A percentile compares a stretch with the other conserved stretches of the same genome.
Conservation (phyloP, 78 protist species). For the Dictyostelium citrinum region DNA sequence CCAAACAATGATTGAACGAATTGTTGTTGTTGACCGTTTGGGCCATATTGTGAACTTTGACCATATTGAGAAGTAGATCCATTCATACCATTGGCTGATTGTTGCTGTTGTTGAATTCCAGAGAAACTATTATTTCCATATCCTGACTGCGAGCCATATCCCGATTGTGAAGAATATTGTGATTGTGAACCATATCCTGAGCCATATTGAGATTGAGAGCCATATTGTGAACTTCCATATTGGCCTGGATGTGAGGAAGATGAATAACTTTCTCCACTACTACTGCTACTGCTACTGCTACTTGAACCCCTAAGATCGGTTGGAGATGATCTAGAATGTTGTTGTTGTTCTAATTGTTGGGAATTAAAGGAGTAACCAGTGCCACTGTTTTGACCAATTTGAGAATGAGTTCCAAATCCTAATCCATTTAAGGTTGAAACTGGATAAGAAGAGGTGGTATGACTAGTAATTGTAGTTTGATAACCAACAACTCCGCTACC, state of each 20-base stretch:
- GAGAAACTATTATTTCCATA: slow-evolving; percentile 2
- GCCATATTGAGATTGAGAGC: background rate
- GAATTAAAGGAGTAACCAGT: background rate
- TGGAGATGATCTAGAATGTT: background rate
- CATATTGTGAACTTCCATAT: background rate
- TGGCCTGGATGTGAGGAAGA: background rate
- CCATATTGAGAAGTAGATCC: background rate
- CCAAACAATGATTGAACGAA: slow-evolving; percentile 13
- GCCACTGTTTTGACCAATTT: background rate
- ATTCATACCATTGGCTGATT: background rate
- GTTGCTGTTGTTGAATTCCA: background rate
- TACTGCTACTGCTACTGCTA: background rate
- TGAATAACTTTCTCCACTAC: background rate
- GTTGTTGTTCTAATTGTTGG: background rate
- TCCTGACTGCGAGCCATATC: background rate
- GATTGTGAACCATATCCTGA: background rate
- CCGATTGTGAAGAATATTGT: background rate
- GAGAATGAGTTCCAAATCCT: background rate
- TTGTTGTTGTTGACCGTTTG: background rate
- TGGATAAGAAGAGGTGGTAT: background rate
- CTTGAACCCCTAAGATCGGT: too few relatives aligned
- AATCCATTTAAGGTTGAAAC: background rate
- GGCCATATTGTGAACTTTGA: background rate
- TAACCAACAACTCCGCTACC: background rate
- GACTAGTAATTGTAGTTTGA: slow-evolving; percentile 2